These are phyloP conservation scores for Allomyces arbusculus DNA, from an alignment of 192 early-diverging fungal species.

Conservation along the genomic window DNA sequence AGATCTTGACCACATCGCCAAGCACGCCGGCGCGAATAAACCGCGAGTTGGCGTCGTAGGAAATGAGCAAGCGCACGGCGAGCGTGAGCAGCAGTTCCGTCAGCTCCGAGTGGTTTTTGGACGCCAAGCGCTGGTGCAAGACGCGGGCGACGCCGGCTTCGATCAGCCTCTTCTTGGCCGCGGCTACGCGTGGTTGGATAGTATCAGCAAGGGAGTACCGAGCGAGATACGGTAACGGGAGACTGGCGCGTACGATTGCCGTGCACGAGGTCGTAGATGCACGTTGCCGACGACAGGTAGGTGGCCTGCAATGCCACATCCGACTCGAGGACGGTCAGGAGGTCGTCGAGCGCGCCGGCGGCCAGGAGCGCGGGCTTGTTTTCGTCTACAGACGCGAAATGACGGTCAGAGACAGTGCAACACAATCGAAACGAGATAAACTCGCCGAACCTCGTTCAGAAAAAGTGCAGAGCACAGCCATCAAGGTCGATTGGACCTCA, in stretches of 20 bases:
- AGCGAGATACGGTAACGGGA: too few relatives aligned
- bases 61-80: not conserved
- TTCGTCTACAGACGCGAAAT: too few relatives aligned
- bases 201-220: too few relatives aligned
- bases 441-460: not conserved
- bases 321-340: not conserved
- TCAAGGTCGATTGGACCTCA: not conserved
- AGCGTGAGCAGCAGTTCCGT: not conserved
- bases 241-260: not conserved
- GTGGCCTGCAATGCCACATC: not conserved
- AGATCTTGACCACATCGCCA: not conserved
- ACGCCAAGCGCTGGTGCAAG: not conserved
- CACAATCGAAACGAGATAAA: too few relatives aligned
- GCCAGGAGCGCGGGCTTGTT: not conserved
- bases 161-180: not conserved
- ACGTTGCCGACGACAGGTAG: not conserved
- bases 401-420: too few relatives aligned
- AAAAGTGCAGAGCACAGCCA: not conserved
- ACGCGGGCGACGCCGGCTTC: not conserved
- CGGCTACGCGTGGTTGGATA: not conserved
- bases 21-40: not conserved
- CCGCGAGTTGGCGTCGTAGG: not conserved
- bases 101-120: not conserved
- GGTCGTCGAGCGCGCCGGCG: not conserved
- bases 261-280: not conserved